A percentile compares a stretch with the other conserved stretches of the same genome.
phyloP scores from a whole-genome alignment of 164 flowering plant species.

The Sextonia rubra region DNA sequence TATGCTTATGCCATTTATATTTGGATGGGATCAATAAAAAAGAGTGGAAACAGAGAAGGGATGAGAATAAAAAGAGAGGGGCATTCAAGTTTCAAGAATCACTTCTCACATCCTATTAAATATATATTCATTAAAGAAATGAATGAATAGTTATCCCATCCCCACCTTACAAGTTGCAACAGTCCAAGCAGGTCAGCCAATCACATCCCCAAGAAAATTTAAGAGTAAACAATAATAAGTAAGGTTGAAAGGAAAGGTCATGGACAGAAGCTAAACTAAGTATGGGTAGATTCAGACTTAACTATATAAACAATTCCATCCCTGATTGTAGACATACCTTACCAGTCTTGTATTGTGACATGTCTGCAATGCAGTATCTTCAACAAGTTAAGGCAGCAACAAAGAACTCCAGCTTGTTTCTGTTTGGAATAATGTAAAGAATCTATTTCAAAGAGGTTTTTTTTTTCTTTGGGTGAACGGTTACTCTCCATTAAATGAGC shows the following conservation, averaged over 20 bases:
- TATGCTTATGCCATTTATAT: neutral
- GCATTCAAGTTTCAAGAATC: neutral
- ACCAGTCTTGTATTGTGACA: conserved; percentile 86
- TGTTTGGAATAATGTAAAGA: neutral
- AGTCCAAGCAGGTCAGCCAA: neutral
- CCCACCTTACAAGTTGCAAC: no score
- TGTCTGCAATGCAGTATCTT: conserved; percentile 98
- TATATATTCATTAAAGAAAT: neutral
- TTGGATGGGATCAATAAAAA: neutral
- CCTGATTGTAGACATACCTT: conserved; percentile 45
- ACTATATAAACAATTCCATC: neutral
- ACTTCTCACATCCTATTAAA: neutral
- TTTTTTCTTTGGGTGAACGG: no score
- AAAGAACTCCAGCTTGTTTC: conserved; percentile 2
- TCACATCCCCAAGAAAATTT: neutral
- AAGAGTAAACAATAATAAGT: no score
- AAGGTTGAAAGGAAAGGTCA: neutral
- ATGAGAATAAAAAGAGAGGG: neutral
- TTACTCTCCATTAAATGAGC: no score
- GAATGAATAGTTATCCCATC: no score
- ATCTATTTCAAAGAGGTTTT: no score
- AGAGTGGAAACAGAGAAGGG: neutral
- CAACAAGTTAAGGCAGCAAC: conserved; percentile 29
- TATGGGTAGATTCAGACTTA: neutral
- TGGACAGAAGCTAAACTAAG: neutral